Conservation (phyloP, 2,329 filamentous ascomycete genomes). For the Alternaria ventricosa region DNA sequence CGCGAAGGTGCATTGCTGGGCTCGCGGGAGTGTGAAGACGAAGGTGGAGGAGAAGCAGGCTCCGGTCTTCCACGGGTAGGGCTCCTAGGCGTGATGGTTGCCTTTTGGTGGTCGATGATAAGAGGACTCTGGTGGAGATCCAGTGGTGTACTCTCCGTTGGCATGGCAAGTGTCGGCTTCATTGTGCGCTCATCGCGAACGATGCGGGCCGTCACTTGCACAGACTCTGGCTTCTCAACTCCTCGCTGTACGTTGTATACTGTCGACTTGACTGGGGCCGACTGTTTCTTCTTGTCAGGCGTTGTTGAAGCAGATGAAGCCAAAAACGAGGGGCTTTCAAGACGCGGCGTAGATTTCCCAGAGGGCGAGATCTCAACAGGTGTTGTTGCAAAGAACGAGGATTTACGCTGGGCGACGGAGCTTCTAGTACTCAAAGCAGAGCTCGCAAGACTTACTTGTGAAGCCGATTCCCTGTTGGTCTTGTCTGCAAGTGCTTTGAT, state of each 20-base stretch:
- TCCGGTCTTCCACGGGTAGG: slow-evolving; percentile 39
- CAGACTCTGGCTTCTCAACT: slow-evolving; percentile 67
- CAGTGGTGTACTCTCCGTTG: slow-evolving; percentile 59
- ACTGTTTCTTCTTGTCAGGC: slow-evolving; percentile 35
- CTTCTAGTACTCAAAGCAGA: slow-evolving; percentile 34
- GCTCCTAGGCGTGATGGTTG: slow-evolving; percentile 29
- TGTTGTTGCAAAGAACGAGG: slow-evolving; percentile 47
- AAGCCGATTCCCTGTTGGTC: slow-evolving; percentile 56
- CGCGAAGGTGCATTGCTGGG: slow-evolving; percentile 39
- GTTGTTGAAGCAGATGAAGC: slow-evolving; percentile 35
- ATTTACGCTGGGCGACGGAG: slow-evolving; percentile 48
- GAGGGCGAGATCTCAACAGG: slow-evolving; percentile 38
- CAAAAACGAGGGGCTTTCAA: slow-evolving; percentile 39
- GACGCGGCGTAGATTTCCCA: slow-evolving; percentile 33
- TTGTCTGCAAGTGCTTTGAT: slow-evolving; percentile 93
- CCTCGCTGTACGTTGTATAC: slow-evolving; percentile 52
- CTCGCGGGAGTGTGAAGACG: slow-evolving; percentile 43
- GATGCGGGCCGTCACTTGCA: slow-evolving; percentile 89
- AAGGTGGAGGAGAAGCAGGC: slow-evolving; percentile 39
- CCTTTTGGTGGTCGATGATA: slow-evolving; percentile 67
- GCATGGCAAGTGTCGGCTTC: slow-evolving; percentile 43
- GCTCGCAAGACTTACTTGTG: slow-evolving; percentile 27
- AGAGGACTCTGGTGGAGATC: slow-evolving; percentile 64
- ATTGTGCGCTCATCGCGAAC: slow-evolving; percentile 65
- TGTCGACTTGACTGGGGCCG: slow-evolving; percentile 33